Evolutionary conservation across 805 yeast species (phyloP).

Genomic region (Lachancea quebecensis): DNA sequence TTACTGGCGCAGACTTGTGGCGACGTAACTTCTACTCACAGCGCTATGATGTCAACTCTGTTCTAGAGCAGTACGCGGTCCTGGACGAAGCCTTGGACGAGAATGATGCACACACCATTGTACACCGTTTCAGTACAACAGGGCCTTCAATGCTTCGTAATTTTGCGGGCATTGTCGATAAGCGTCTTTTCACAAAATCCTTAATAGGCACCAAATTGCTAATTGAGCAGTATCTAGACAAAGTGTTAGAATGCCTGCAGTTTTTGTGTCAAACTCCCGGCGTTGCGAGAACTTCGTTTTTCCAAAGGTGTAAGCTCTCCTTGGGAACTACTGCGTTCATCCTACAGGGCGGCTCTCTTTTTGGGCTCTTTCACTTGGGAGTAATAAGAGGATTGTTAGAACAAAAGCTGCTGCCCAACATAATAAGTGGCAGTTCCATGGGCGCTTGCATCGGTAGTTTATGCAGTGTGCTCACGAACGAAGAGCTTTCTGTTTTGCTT

Average conservation of each 20-base stretch:
- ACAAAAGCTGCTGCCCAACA: conserved; percentile 71
- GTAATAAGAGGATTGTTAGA: conserved; percentile 78
- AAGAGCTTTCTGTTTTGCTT: conserved; percentile 47
- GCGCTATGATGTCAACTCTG: conserved; percentile 77
- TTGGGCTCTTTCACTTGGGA: conserved; percentile 91
- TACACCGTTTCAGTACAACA: conserved; percentile 62
- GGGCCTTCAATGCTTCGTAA: conserved; percentile 69
- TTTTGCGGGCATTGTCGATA: conserved; percentile 84
- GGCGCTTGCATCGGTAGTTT: conserved; percentile 91
- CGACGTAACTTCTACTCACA: conserved; percentile 75
- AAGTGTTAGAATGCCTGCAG: conserved; percentile 65
- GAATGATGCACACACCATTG: conserved; percentile 47
- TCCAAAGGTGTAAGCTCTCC: conserved; percentile 79
- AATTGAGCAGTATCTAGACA: conserved; percentile 61
- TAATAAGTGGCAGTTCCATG: conserved; percentile 86
- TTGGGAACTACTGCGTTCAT: conserved; percentile 87
- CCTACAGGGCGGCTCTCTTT: conserved; percentile 90
- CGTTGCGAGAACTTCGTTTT: conserved; percentile 60
- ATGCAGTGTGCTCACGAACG: conserved; percentile 65
- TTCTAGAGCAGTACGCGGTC: conserved; percentile 62
- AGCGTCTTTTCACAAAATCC: conserved; percentile 69
- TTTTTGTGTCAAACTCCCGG: conserved; percentile 41
- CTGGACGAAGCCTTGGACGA: conserved; percentile 54
- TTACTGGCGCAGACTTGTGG: conserved; percentile 56
- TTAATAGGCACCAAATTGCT: conserved; percentile 82